Evolutionary conservation across 192 early-diverging fungal genomes (phyloP).

Genomic region (Endogone sp.): DNA sequence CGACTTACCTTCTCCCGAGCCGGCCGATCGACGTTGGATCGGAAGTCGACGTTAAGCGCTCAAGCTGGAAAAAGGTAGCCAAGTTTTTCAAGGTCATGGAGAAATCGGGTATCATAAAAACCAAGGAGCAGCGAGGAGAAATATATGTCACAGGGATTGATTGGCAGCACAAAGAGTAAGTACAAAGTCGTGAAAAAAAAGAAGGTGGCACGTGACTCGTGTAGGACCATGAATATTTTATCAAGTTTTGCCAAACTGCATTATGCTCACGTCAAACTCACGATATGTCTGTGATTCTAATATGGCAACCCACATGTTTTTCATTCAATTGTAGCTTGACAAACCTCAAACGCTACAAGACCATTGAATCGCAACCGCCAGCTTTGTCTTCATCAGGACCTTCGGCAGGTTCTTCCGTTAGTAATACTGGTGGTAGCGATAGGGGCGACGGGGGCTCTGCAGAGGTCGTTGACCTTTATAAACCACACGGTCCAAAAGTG

Average conservation of each 20-base stretch:
- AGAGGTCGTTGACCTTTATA: conserved; percentile 47
- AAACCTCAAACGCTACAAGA: conserved; percentile 16
- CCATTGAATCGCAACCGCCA: conserved; percentile 6
- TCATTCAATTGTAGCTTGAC: conserved; percentile 5
- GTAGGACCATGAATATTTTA: too few relatives aligned
- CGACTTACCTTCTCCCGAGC: conserved; percentile 69
- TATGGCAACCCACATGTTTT: too few relatives aligned
- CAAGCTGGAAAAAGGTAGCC: conserved; percentile 79
- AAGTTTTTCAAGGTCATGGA: conserved; percentile 90
- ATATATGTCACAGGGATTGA: conserved; percentile 53
- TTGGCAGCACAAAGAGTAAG: conserved; percentile 56
- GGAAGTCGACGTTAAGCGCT: conserved; percentile 78
- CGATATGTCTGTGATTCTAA: too few relatives aligned
- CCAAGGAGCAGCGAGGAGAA: conserved; percentile 76
- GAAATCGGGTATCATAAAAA: conserved; percentile 75
- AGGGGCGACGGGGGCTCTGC: conserved; percentile 12
- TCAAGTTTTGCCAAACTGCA: too few relatives aligned
- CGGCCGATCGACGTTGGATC: conserved; percentile 45
- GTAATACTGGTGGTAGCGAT: background rate
- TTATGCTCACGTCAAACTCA: too few relatives aligned
- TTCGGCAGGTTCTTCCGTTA: background rate
- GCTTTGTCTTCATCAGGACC: background rate
- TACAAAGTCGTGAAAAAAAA: conserved; percentile 8
- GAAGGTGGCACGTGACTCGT: too few relatives aligned
- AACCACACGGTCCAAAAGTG: conserved; percentile 39